A percentile compares a stretch with the other conserved stretches of the same genome.
Conservation (phyloP, 176 grass and related monocot species). For the Triticum urartu region DNA sequence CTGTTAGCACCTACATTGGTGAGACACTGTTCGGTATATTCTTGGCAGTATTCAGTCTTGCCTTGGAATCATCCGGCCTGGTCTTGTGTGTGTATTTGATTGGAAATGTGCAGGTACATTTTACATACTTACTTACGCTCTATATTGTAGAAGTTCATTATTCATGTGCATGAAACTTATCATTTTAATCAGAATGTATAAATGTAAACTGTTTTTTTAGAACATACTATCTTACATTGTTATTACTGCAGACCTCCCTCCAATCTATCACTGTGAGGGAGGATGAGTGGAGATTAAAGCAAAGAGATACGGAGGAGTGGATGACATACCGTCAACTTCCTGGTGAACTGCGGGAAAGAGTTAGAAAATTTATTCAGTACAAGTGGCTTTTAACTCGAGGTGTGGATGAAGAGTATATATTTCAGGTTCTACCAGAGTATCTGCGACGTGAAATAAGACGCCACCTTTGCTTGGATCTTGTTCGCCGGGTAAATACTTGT, state of each 20-base stretch:
- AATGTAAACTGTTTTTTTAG: background rate
- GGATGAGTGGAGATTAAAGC: slow-evolving; percentile 92
- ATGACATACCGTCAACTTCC: slow-evolving; percentile 87
- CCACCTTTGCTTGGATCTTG: slow-evolving; percentile 88
- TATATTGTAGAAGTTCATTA: background rate
- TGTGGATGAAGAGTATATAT: slow-evolving; percentile 75
- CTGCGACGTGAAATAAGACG: slow-evolving; percentile 84
- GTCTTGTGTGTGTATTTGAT: slow-evolving; percentile 78
- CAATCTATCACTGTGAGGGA: slow-evolving; percentile 83
- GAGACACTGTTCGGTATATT: slow-evolving; percentile 91
- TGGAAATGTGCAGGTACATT: slow-evolving; percentile 90
- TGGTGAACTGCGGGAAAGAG: slow-evolving; percentile 57
- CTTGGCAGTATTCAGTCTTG: slow-evolving; percentile 71
- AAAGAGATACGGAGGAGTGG: slow-evolving; percentile 93
- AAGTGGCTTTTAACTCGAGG: slow-evolving; percentile 87
- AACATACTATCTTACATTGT: background rate
- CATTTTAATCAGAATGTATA: background rate
- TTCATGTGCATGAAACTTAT: background rate
- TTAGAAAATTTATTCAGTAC: slow-evolving; percentile 71
- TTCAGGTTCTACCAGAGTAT: slow-evolving; percentile 63
- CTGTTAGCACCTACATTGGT: slow-evolving; percentile 82
- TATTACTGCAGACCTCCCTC: slow-evolving; percentile 64
- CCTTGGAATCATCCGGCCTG: background rate
- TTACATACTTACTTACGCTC: background rate
- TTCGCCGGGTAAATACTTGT: slow-evolving; percentile 67